phyloP scores from a whole-genome alignment of 176 grass and related monocot species.

The Paspalum vaginatum region DNA sequence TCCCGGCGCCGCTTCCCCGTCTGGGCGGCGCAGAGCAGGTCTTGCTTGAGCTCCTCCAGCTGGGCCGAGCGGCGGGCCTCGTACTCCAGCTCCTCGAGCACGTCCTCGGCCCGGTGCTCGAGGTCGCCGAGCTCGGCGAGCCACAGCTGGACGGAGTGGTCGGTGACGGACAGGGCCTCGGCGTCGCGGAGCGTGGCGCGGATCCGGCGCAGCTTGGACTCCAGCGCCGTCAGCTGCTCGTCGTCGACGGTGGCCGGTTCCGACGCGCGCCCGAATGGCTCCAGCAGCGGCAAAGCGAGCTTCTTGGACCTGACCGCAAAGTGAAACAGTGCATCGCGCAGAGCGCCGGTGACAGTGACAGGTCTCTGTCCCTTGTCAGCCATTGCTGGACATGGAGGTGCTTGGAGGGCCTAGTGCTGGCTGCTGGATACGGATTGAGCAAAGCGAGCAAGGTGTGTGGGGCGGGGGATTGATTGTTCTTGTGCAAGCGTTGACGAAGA shows the following conservation, averaged over 20 bases:
- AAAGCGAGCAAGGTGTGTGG: too few relatives aligned
- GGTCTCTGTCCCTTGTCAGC: background rate
- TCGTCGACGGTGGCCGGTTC: conserved; percentile 27
- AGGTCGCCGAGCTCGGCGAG: conserved; percentile 50
- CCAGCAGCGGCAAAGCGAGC: conserved; percentile 14
- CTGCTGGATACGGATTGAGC: too few relatives aligned
- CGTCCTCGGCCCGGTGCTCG: conserved; percentile 41
- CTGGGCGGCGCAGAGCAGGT: conserved; percentile 4
- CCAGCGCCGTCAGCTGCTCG: conserved; percentile 25
- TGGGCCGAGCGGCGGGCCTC: conserved; percentile 6
- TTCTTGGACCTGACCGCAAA: conserved; percentile 44
- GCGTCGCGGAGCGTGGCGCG: conserved; percentile 33
- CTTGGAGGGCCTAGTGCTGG: background rate
- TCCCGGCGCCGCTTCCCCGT: conserved; percentile 43
- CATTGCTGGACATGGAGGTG: background rate
- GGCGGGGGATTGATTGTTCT: too few relatives aligned
- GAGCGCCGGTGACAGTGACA: background rate
- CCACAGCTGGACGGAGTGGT: conserved; percentile 43
- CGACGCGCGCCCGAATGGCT: conserved; percentile 30
- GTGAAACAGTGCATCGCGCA: conserved; percentile 20
- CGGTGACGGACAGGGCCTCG: background rate
- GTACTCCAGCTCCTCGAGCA: conserved; percentile 54
- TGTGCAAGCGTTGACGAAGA: too few relatives aligned
- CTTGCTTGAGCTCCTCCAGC: conserved; percentile 51
- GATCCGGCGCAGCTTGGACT: conserved; percentile 27